These are phyloP conservation scores for Chrysoporthe puriensis DNA, from an alignment of 2,329 filamentous ascomycete species.

Conservation along the genomic window DNA sequence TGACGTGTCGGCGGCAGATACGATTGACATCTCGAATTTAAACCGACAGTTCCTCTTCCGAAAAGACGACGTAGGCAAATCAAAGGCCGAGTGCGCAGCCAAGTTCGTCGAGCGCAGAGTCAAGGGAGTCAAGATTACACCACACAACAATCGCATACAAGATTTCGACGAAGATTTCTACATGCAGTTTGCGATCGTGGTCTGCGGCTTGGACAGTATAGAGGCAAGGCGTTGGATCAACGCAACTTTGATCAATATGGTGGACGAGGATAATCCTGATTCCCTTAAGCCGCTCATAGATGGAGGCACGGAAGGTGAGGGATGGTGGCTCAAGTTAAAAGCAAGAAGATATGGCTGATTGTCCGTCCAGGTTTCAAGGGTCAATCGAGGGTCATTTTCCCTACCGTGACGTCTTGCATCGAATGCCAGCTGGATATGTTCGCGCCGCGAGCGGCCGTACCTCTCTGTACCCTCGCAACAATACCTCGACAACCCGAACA, in stretches of 20 bases:
- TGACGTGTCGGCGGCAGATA: constrained; percentile 61
- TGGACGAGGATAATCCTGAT: constrained; percentile 81
- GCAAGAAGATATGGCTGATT: constrained; percentile 12
- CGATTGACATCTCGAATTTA: constrained; percentile 96
- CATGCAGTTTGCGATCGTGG: constrained; percentile 91
- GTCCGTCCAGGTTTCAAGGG: constrained; percentile 81
- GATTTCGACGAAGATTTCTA: constrained; percentile 97
- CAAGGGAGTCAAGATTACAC: constrained; percentile 87
- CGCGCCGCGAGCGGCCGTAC: constrained; percentile 93
- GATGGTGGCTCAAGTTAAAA: not conserved
- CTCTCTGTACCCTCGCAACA: constrained; percentile 92
- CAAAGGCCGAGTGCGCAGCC: constrained; percentile 91
- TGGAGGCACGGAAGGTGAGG: constrained; percentile 83
- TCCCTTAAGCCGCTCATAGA: constrained; percentile 93
- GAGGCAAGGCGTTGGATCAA: constrained; percentile 99
- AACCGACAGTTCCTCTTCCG: constrained; percentile 98
- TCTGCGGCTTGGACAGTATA: constrained; percentile 95
- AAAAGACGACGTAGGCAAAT: constrained; percentile 86
- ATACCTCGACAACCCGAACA: constrained; percentile 97
- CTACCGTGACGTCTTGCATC: constrained; percentile 92
- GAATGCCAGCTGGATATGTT: constrained; percentile 99
- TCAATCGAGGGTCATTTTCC: constrained; percentile 88
- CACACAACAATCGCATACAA: constrained; percentile 93
- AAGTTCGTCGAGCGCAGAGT: constrained; percentile 89
- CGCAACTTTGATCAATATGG: constrained; percentile 86